Evolutionary conservation across 768 basidiomycete species (phyloP).

Genomic region (Coprinopsis marcescibilis): DNA sequence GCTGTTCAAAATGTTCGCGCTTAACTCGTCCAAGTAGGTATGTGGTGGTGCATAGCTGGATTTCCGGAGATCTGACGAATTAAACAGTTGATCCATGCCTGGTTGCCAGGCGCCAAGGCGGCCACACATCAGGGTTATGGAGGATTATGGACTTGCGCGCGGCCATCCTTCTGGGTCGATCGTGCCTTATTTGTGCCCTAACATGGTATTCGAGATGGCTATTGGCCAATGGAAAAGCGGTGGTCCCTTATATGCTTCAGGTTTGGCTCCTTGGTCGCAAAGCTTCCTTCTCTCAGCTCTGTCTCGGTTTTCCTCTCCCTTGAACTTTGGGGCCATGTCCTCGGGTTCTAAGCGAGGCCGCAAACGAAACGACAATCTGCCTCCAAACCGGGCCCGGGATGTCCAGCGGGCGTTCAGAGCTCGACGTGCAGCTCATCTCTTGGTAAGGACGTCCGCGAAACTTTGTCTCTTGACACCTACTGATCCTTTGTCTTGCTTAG

Average conservation of each 20-base stretch:
- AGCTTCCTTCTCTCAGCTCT: conserved; percentile 22
- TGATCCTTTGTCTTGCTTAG: conserved; percentile 38
- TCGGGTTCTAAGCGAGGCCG: conserved; percentile 87
- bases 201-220: too few relatives aligned
- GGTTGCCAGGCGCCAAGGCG: too few relatives aligned
- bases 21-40: too few relatives aligned
- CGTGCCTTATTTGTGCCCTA: too few relatives aligned
- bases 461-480: conserved; percentile 32
- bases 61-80: too few relatives aligned
- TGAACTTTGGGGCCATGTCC: conserved; percentile 50
- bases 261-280: conserved; percentile 33
- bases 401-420: conserved; percentile 89
- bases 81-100: too few relatives aligned
- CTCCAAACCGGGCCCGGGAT: conserved; percentile 79
- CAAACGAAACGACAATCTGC: conserved; percentile 76
- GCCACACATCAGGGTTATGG: too few relatives aligned
- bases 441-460: conserved; percentile 43
- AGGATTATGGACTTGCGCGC: not conserved
- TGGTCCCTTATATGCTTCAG: not conserved
- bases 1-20: too few relatives aligned
- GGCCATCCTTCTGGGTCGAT: not conserved
- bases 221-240: too few relatives aligned
- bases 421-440: conserved; percentile 79
- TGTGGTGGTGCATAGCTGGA: too few relatives aligned
- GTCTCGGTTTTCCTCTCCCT: conserved; percentile 18